Base-by-base conservation (phyloP, 2,329 filamentous ascomycete genomes). In the Xylogone sp. region DNA sequence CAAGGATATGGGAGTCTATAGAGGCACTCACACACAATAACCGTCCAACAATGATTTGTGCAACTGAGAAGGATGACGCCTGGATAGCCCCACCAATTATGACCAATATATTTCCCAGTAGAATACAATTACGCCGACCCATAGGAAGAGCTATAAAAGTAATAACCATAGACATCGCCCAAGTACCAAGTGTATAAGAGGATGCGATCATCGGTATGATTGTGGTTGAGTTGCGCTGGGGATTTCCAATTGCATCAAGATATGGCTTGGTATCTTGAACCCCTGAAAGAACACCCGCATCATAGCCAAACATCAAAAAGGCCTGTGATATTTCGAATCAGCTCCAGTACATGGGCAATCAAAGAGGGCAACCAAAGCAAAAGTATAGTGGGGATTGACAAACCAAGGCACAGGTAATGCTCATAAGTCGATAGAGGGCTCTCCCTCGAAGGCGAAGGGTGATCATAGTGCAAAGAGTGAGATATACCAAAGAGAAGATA, bases 21-120 rank as follows among this genome's bases (percentile, higher is more conserved):
- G n/a, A 18, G 13, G 27, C 27, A 18, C 34, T 39, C 34, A 39
- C 34, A 18, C 34, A 39, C n/a, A 39, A 18, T 5, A 66, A 60
- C 18, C 65, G 53, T 3, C 59, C 62, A n/a, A 62, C 60, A 44
- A 66, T 62, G 10, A 67, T 65, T 27, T 66, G 65, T 5, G 59
- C 54, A 22, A 66, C 60, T 3, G 59, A 62, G 46, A 58, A 65
- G 1, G 64, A 57, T 1, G 62, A 54, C 2, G 63, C 60, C 54
- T 68, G 64, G 6, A 68, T 54, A 9, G 56, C 46, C 3, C 59
- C 61, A 16, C 64, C 65, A 43, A 66, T 54, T 34, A 56, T 55
- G 43, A 65, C 62, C n/a, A 63, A 51, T 8, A 57, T 42, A 56
- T 63, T 58, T 7, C 65, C 65, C 18, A 68, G 54, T 2, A 66